These are phyloP conservation scores for Suillus subalutaceus DNA, from an alignment of 768 basidiomycete genomes.

Conservation along the genomic window DNA sequence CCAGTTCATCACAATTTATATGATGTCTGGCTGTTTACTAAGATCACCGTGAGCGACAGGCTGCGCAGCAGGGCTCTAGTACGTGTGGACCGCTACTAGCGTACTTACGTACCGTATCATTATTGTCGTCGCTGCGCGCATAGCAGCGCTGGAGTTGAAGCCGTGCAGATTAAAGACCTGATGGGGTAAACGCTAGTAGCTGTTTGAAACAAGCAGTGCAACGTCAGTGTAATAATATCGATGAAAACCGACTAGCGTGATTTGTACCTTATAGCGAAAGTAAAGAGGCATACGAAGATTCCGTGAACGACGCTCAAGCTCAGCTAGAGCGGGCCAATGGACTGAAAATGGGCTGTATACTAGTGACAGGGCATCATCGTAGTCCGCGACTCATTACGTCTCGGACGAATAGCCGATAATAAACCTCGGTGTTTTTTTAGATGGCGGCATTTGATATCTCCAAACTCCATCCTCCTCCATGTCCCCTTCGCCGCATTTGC, in stretches of 20 bases:
- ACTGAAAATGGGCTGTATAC: too few relatives aligned
- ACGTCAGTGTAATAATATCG: background rate
- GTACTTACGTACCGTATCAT: background rate
- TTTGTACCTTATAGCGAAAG: background rate
- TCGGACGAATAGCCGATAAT: too few relatives aligned
- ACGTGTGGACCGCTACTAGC: background rate
- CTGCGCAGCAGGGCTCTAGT: background rate
- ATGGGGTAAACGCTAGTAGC: background rate
- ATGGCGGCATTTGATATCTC: too few relatives aligned
- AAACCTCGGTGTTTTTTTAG: too few relatives aligned
- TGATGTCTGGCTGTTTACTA: background rate
- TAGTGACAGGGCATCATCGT: too few relatives aligned
- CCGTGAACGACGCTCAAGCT: background rate
- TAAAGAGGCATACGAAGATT: background rate
- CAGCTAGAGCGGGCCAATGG: too few relatives aligned
- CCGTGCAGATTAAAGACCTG: background rate
- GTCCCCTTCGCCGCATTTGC: too few relatives aligned
- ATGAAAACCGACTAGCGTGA: background rate
- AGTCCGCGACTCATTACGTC: too few relatives aligned
- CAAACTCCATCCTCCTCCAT: too few relatives aligned
- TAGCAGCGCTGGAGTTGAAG: background rate
- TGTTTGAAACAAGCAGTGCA: background rate
- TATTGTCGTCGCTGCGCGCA: background rate
- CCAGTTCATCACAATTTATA: background rate
- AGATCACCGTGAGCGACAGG: background rate